These are phyloP conservation scores for Guyanaporus albipodus DNA, from an alignment of 768 basidiomycete species.

Conservation along the genomic window DNA sequence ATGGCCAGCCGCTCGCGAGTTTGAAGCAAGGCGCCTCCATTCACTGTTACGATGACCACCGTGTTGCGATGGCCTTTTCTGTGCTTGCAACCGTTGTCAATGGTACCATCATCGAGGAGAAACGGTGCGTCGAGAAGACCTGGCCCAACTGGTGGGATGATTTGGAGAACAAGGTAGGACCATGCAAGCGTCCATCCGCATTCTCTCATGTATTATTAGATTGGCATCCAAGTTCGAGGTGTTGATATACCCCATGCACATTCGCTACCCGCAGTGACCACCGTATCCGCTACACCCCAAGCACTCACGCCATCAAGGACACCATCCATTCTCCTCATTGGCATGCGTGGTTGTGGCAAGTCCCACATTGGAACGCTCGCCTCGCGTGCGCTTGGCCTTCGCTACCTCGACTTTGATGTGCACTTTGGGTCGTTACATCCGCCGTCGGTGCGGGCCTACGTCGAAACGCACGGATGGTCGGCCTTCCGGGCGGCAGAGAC, in stretches of 20 bases:
- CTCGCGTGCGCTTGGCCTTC: slow-evolving; percentile 65
- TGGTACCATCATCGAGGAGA: slow-evolving; percentile 87
- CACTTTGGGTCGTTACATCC: slow-evolving; percentile 65
- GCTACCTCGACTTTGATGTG: slow-evolving; percentile 80
- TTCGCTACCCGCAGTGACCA: slow-evolving; percentile 35
- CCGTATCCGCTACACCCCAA: slow-evolving; percentile 31
- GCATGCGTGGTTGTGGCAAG: slow-evolving; percentile 98
- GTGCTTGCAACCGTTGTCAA: slow-evolving; percentile 74
- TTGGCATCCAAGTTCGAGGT: slow-evolving; percentile 84
- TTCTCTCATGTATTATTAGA: slow-evolving; percentile 41
- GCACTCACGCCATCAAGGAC: slow-evolving; percentile 30
- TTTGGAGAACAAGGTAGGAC: slow-evolving; percentile 84
- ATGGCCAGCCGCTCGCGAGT: slow-evolving; percentile 63
- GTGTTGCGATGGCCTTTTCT: slow-evolving; percentile 98
- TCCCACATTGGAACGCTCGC: slow-evolving; percentile 82
- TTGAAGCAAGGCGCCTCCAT: slow-evolving; percentile 72
- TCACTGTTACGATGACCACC: slow-evolving; percentile 97
- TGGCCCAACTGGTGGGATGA: slow-evolving; percentile 99
- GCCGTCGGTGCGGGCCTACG: slow-evolving; percentile 67
- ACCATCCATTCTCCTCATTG: slow-evolving; percentile 73
- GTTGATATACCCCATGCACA: slow-evolving; percentile 58
- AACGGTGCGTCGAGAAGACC: slow-evolving; percentile 97
- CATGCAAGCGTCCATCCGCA: slow-evolving; percentile 4
- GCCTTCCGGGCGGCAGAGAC: slow-evolving; percentile 84
- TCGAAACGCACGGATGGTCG: slow-evolving; percentile 80